Conservation (phyloP, 2,329 filamentous ascomycete genomes). For the Fusarium pilosicola region DNA sequence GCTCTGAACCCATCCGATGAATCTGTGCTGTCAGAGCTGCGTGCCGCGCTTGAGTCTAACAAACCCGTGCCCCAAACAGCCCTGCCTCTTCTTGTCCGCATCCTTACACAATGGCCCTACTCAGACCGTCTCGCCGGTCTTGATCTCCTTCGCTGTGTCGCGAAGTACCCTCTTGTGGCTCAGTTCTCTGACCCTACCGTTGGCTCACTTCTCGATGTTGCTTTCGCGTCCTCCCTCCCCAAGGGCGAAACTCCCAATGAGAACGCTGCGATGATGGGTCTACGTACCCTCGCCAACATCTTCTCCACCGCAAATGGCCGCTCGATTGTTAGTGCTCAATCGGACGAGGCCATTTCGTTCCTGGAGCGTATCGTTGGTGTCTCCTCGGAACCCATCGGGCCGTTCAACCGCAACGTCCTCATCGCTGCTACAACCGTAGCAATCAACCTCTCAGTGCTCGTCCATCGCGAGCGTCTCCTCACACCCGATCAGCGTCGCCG, state of each 20-base stretch:
- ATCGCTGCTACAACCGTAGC: conserved; percentile 84
- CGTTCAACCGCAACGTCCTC: conserved; percentile 79
- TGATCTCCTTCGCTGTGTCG: conserved; percentile 86
- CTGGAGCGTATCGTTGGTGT: conserved; percentile 70
- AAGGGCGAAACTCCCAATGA: conserved; percentile 68
- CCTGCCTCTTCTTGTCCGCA: conserved; percentile 73
- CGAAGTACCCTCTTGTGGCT: conserved; percentile 74
- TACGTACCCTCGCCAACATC: conserved; percentile 84
- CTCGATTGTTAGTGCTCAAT: conserved; percentile 66
- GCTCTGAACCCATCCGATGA: conserved; percentile 80
- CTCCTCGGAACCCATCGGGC: conserved; percentile 59
- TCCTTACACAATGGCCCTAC: conserved; percentile 83
- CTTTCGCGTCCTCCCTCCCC: conserved; percentile 53
- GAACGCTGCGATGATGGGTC: conserved; percentile 89
- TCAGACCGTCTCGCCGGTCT: conserved; percentile 83
- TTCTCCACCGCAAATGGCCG: conserved; percentile 81
- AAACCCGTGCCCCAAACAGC: conserved; percentile 61
- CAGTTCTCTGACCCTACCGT: conserved; percentile 63
- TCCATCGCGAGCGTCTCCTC: conserved; percentile 58
- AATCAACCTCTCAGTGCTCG: conserved; percentile 85
- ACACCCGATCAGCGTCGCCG: conserved; percentile 47
- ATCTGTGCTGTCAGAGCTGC: conserved; percentile 68
- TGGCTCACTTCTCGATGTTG: conserved; percentile 68
- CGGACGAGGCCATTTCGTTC: conserved; percentile 68
- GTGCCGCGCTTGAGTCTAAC: conserved; percentile 69